Conservation (phyloP, 805 yeast species). For the Hanseniaspora clermontiae region DNA sequence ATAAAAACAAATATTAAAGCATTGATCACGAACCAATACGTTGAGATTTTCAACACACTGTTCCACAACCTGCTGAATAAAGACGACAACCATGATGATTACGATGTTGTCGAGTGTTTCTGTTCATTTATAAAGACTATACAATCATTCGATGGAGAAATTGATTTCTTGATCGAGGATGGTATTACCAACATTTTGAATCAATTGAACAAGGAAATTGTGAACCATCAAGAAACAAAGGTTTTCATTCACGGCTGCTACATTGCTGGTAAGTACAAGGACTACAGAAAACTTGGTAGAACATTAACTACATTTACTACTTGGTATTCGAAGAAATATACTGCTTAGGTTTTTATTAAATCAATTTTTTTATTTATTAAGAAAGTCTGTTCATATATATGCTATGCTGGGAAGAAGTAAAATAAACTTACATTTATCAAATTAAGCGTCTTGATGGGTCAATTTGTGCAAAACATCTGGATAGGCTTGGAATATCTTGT, state of each 20-base stretch:
- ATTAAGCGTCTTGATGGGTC: slow-evolving; percentile 24
- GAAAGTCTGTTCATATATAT: too few relatives aligned
- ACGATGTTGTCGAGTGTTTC: slow-evolving; percentile 22
- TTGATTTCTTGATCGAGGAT: slow-evolving; percentile 24
- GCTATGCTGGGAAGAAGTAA: too few relatives aligned
- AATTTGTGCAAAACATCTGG: slow-evolving; percentile 55
- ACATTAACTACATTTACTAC: slow-evolving; percentile 64
- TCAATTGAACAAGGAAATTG: neutral
- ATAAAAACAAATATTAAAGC: slow-evolving; percentile 39
- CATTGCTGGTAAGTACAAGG: slow-evolving; percentile 52
- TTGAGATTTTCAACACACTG: slow-evolving; percentile 37
- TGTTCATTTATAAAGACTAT: slow-evolving; percentile 49
- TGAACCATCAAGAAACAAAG: slow-evolving; percentile 4
- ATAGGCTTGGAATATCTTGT: slow-evolving; percentile 50
- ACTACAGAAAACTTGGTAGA: slow-evolving; percentile 59
- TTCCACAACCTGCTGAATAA: slow-evolving; percentile 57
- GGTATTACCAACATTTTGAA: slow-evolving; percentile 1
- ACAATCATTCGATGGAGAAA: slow-evolving; percentile 21
- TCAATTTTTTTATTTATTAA: too few relatives aligned
- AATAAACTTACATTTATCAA: too few relatives aligned
- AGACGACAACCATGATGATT: slow-evolving; percentile 53
- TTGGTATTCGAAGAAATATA: slow-evolving; percentile 66
- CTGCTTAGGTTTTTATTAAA: neutral
- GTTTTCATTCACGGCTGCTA: slow-evolving; percentile 19
- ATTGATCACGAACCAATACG: slow-evolving; percentile 45